These are phyloP conservation scores for Raffaelea albimanens DNA, from an alignment of 2,329 filamentous ascomycete species.

Conservation along the genomic window DNA sequence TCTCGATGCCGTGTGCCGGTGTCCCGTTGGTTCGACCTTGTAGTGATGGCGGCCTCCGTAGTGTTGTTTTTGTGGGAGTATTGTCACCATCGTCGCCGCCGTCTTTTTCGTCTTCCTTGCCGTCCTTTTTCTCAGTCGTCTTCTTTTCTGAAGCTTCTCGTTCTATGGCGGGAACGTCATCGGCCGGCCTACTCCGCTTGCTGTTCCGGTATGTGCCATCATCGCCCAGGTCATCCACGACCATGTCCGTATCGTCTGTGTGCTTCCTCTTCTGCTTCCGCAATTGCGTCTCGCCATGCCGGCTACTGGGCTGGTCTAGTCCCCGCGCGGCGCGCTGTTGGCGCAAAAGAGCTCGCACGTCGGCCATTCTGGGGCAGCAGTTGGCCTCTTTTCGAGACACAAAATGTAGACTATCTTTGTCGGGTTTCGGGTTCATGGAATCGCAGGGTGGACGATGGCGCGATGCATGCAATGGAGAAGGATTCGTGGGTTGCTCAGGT, in stretches of 20 bases:
- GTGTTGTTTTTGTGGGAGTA: slow-evolving; percentile 1
- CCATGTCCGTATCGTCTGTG: neutral
- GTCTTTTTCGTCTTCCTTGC: neutral
- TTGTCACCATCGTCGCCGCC: neutral
- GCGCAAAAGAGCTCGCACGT: slow-evolving; percentile 70
- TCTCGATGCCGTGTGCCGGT: slow-evolving; percentile 46
- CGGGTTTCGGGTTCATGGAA: no score
- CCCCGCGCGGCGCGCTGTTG: slow-evolving; percentile 67
- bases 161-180: neutral
- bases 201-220: neutral
- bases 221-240: neutral
- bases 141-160: neutral
- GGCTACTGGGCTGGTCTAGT: slow-evolving; percentile 46
- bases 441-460: no score
- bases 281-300: slow-evolving; percentile 22
- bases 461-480: no score
- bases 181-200: no score
- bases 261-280: slow-evolving; percentile 46
- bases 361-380: slow-evolving; percentile 68
- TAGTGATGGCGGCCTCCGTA: slow-evolving; percentile 27
- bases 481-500: no score
- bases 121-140: neutral
- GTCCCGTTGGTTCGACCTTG: slow-evolving; percentile 40
- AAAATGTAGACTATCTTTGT: no score
- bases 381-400: no score